Evolutionary conservation across 257 asterid species (phyloP).

Genomic region (Solanum paucissectum): DNA sequence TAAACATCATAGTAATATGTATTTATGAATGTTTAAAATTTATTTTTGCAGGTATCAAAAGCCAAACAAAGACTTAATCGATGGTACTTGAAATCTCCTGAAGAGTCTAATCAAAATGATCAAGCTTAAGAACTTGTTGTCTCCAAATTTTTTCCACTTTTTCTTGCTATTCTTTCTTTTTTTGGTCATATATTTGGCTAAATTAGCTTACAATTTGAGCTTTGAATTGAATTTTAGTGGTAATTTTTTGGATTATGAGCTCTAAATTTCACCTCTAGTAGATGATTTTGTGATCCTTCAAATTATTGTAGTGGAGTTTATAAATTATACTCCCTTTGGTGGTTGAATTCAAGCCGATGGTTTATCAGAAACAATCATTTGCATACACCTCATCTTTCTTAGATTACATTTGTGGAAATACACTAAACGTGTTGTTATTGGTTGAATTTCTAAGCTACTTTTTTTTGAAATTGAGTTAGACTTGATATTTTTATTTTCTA

Average conservation of each 20-base stretch:
- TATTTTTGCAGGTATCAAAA: neutral
- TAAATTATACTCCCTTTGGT: neutral
- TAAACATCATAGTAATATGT: neutral
- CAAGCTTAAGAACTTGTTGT: slow-evolving; percentile 18
- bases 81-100: slow-evolving; percentile 49
- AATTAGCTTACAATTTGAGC: neutral
- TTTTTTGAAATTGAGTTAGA: neutral
- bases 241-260: neutral
- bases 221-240: neutral
- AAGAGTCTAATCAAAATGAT: slow-evolving; percentile 21
- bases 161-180: neutral
- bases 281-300: neutral
- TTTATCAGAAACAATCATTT: neutral
- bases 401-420: neutral
- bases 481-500: neutral
- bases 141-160: neutral
- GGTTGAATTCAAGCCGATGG: neutral
- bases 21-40: neutral
- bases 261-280: neutral
- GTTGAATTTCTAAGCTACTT: neutral
- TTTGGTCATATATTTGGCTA: neutral
- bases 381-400: neutral
- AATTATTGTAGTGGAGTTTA: neutral
- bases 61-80: neutral
- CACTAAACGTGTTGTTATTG: fast-evolving